Base-by-base conservation (phyloP, 306 rosid species). In the Prunus mongolica region DNA sequence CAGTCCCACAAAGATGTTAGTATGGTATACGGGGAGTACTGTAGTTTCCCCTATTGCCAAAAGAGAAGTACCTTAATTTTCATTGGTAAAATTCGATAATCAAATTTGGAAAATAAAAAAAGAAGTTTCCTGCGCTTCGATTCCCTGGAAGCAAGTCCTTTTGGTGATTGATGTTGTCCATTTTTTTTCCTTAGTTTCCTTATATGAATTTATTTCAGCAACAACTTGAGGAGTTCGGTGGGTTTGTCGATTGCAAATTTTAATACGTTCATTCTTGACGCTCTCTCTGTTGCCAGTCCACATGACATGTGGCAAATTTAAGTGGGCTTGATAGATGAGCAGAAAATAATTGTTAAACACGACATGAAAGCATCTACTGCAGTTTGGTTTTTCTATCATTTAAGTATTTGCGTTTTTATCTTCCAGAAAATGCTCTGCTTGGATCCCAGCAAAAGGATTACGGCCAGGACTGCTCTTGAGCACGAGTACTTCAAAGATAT, bases 401-500 rank as follows among this genome's bases (percentile, higher is more conserved):
- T 28, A 72, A 68, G 65, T 65, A 66, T 74, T 38, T 67, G 60
- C 61, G 12, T 45, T 71, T 25, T 32, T 22, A 13, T 50, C 38
- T 49, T 65, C 56, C 96, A 95, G 99, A 89, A 91, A 81, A 95
- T 95, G 99, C 96, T 95, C 44, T 92, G 92, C 90, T 84, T 92
- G 90, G 99, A 95, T 81, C 99, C 99, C 71, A 95, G 80, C 86
- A 95, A 87, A 83, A 89, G 99, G 84, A 89, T 95, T 50, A 95
- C 93, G 0, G 99, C 99, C 77, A 83, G 97, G 92, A 88, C 82
- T 78, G 97, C 97, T 71, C 96, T 95, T 14, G 97, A 92, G 91
- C 99, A 95, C 65, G 99, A 92, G 77, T 95, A 95, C 86, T 95
- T 95, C 93, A 92, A 86, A 83, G 99, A 92, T 86, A 88, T 95